Base-by-base conservation (phyloP, 2,329 filamentous ascomycete genomes). In the Nemania sp. region DNA sequence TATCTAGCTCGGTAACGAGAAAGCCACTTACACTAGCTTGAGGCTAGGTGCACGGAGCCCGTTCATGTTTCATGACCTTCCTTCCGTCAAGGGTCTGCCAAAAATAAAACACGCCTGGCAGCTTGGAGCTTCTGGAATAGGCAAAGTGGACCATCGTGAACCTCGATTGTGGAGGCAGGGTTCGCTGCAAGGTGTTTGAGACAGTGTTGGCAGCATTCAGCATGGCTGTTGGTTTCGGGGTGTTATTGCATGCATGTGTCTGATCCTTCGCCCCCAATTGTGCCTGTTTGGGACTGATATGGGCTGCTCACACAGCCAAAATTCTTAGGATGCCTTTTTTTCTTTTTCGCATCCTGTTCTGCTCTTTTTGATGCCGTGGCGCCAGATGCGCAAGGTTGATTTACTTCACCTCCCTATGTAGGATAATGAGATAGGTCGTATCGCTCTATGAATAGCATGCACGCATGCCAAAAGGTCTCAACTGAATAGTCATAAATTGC, bases 181-280 rank as follows among this genome's bases (percentile, higher is more conserved):
- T 57, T 62, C 26, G 29, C 41, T 57, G 35, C 54, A 54, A n/a
- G n/a, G 27, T 6, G 26, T 29, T 18, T 54, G 59, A 66, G 38
- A 66, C 64, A 58, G 13, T 66, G 58, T 66, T 63, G 38, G 64
- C 58, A 67, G 22, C 55, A 65, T 38, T 57, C 32, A 18, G 6
- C 6, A n/a, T 5, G 41, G 5, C 5, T 45, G 41, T 45, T 45
- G 41, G 58, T 54, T 62, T 67, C 55, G 41, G 59, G 24, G 41
- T 26, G 54, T 38, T 38, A 3, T 41, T 47, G 41, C 43, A 47
- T 62, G 64, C 64, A 64, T 53, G 59, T 29, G 20, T 13, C 26
- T 51, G 49, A 67, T 67, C 65, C 65, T 67, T 56, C 60, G 22
- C 49, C 41, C 58, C 55, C 55, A 56, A 52, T 13, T 22, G 43